phyloP scores from a whole-genome alignment of 306 rosid genomes.

The Dryas octopetala region DNA sequence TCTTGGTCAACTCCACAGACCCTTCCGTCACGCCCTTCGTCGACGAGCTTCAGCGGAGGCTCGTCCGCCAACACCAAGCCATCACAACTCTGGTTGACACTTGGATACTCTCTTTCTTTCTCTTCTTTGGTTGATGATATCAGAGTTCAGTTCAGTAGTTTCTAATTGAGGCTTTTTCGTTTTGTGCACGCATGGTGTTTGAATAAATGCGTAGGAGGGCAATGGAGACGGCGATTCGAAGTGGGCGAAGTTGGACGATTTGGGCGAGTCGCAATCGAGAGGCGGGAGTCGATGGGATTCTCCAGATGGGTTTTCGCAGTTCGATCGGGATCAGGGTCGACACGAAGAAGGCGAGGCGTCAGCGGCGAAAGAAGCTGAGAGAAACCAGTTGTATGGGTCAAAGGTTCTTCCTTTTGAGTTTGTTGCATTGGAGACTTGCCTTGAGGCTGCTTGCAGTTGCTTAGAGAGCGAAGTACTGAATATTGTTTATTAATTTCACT shows the following conservation, averaged over 20 bases:
- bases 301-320: background rate
- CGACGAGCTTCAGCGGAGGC: slow-evolving; percentile 65
- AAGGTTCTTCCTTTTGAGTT: slow-evolving; percentile 88
- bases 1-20: slow-evolving; percentile 76
- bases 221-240: slow-evolving; percentile 21
- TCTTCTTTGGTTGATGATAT: too few species aligned
- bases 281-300: slow-evolving; percentile 53
- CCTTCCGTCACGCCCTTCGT: slow-evolving; percentile 91
- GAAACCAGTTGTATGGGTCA: slow-evolving; percentile 25
- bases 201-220: slow-evolving; percentile 33
- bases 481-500: background rate
- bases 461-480: slow-evolving; percentile 66
- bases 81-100: background rate
- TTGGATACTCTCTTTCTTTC: too few species aligned
- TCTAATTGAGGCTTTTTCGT: too few species aligned
- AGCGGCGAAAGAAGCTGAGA: slow-evolving; percentile 16
- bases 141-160: too few species aligned
- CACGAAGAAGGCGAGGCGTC: too few species aligned
- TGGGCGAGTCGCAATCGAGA: slow-evolving; percentile 27
- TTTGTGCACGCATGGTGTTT: too few species aligned
- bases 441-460: slow-evolving; percentile 87
- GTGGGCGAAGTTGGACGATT: too few species aligned
- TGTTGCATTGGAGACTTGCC: slow-evolving; percentile 85
- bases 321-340: too few species aligned
- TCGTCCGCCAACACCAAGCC: slow-evolving; percentile 66